A percentile compares a stretch with the other conserved stretches of the same genome.
phyloP scores from a whole-genome alignment of 148 eudicot genomes.

The Pouteria glomerata region DNA sequence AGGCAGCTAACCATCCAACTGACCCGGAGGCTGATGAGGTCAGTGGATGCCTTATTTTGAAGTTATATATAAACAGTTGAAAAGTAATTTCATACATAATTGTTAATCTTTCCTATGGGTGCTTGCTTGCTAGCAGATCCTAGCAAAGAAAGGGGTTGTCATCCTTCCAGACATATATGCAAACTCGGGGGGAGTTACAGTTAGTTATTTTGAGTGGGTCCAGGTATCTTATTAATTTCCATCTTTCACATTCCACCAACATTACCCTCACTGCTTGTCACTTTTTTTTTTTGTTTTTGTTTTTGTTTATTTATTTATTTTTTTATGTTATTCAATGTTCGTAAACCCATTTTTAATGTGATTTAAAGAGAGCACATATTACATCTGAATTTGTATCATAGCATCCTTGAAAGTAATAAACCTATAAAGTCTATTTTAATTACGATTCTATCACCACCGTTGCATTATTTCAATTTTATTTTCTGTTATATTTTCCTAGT shows the following conservation, averaged over 20 bases:
- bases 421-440: too few species aligned
- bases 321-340: too few species aligned
- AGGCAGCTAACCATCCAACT: conserved; percentile 98
- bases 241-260: too few species aligned
- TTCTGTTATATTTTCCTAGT: too few species aligned
- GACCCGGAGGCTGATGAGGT: conserved; percentile 99
- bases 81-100: conserved; percentile 10
- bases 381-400: too few species aligned
- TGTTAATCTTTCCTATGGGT: too few species aligned
- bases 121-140: conserved; percentile 44
- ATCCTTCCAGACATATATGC: conserved; percentile 96
- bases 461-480: too few species aligned
- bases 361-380: too few species aligned
- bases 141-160: conserved; percentile 81
- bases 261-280: not conserved
- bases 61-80: not conserved
- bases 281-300: not conserved
- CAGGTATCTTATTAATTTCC: conserved; percentile 61
- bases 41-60: conserved; percentile 14
- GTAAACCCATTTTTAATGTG: too few species aligned
- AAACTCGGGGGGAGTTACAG: conserved; percentile 96
- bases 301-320: not conserved
- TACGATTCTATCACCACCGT: too few species aligned
- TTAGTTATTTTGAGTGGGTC: conserved; percentile 99
- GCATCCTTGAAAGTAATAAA: too few species aligned